Conservation (phyloP, 2,329 filamentous ascomycete genomes). For the Nectriaceae sp. region DNA sequence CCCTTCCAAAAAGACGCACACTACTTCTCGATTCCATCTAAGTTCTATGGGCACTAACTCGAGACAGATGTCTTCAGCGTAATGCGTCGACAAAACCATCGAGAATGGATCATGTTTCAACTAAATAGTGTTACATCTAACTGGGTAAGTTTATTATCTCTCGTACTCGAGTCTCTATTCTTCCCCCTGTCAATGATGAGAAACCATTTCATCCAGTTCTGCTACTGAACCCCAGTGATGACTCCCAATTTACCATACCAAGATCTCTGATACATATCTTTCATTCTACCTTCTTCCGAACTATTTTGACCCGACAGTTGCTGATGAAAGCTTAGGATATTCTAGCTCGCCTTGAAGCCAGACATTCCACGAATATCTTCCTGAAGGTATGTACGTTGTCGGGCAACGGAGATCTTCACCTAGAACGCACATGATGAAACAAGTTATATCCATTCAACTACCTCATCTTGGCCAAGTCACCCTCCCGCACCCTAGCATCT, state of each 20-base stretch:
- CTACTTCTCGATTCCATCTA: not conserved
- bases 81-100: too few relatives aligned
- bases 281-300: conserved; percentile 19
- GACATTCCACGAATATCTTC: too few relatives aligned
- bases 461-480: conserved; percentile 67
- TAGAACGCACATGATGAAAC: conserved; percentile 44
- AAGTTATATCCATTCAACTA: conserved; percentile 79
- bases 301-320: too few relatives aligned
- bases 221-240: conserved; percentile 72
- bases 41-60: too few relatives aligned
- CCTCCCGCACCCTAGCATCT: conserved; percentile 68
- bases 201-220: conserved; percentile 68
- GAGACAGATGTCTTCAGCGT: too few relatives aligned
- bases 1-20: conserved; percentile 6
- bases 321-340: too few relatives aligned
- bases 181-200: conserved; percentile 59
- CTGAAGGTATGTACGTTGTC: too few relatives aligned
- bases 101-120: too few relatives aligned
- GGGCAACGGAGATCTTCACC: too few relatives aligned
- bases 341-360: too few relatives aligned
- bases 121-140: not conserved
- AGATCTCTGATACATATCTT: conserved; percentile 54
- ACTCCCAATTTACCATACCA: conserved; percentile 66
- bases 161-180: not conserved
- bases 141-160: conserved; percentile 14